phyloP scores from a whole-genome alignment of 352 stramenopile species.

The Globisporangium nagaii region DNA sequence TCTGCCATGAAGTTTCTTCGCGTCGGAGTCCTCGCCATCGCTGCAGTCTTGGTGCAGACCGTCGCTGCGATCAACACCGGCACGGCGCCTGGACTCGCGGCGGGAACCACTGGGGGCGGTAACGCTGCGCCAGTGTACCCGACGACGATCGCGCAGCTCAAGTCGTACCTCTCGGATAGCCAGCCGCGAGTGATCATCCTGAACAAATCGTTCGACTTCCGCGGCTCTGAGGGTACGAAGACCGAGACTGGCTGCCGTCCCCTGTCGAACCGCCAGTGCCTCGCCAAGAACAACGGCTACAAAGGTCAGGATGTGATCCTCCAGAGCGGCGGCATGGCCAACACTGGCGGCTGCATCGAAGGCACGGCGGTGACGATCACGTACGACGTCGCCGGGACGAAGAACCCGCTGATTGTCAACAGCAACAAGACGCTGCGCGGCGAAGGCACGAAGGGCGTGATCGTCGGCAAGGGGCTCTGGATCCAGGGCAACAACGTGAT shows the following conservation, averaged over 20 bases:
- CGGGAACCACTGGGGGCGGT: constrained; percentile 36
- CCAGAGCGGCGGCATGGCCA: constrained; percentile 39
- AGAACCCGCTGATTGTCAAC: constrained; percentile 21
- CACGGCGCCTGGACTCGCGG: constrained; percentile 14
- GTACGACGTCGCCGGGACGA: constrained; percentile 31
- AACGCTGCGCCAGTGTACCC: constrained; percentile 25
- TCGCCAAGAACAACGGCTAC: constrained; percentile 49
- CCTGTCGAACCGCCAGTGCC: constrained; percentile 29
- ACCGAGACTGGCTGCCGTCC: constrained; percentile 45
- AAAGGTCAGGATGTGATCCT: constrained; percentile 53
- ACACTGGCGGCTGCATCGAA: constrained; percentile 40
- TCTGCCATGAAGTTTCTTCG: constrained; percentile 1
- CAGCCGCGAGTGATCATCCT: constrained; percentile 46
- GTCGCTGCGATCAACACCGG: constrained; percentile 3
- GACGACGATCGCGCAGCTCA: constrained; percentile 31
- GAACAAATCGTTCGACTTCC: constrained; percentile 44
- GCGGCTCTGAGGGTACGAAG: constrained; percentile 35
- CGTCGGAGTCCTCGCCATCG: background rate
- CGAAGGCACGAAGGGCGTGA: constrained; percentile 21
- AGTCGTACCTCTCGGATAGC: constrained; percentile 30
- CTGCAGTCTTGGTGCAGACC: background rate
- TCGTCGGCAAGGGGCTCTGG: constrained; percentile 28
- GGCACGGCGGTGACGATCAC: constrained; percentile 27
- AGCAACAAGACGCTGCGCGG: constrained; percentile 34
- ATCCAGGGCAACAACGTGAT: constrained; percentile 31